Base-by-base conservation (phyloP, 495 filamentous ascomycete genomes). In the Xylaria castorea region DNA sequence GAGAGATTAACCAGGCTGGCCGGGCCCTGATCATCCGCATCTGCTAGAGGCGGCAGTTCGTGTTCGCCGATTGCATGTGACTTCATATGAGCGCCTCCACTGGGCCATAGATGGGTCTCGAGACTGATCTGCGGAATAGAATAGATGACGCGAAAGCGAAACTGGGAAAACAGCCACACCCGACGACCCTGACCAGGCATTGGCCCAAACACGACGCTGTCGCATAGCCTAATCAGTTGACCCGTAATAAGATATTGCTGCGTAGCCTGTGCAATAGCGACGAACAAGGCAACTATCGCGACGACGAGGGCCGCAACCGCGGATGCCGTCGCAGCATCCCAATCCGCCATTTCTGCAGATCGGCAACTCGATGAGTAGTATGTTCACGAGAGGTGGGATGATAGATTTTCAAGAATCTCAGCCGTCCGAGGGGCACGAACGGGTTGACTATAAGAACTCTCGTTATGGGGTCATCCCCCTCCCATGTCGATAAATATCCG, bases 111-210 rank as follows among this genome's bases (percentile, higher is more conserved):
- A 30, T 64, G 22, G 12, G 61, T 44, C 8, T 64, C 38, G 1
- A 64, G 38, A 64, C 61, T 42, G 5, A 64, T 64, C 30, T 64
- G 61, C 36, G 61, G 61, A 18, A 64, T 44, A 27, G 61, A 64
- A 44, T 64, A 64, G 61, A 64, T 64, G 61, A 64, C 61, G 38
- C 61, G 61, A 44, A 64, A 64, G 38, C 61, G 61, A 30, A 64
- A 64, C 12, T 64, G 61, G 3, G 61, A 64, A 25, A 64, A 64
- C 61, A 30, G 38, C 61, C 61, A 64, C 36, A 64, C 61, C n/a
- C 61, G 61, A 64, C 61, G 61, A 34, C 61, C 61, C 61, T 64
- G 61, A n/a, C 61, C 61, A 9, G 61, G 61, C 61, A 64, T 64
- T 12, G 61, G 61, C 11, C 61, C 61, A 44, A 25, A 64, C 38